Percentiles rank a stretch among this genome's conserved stretches.
phyloP scores from a whole-genome alignment of 352 stramenopile species.

The Pythium angustatum region DNA sequence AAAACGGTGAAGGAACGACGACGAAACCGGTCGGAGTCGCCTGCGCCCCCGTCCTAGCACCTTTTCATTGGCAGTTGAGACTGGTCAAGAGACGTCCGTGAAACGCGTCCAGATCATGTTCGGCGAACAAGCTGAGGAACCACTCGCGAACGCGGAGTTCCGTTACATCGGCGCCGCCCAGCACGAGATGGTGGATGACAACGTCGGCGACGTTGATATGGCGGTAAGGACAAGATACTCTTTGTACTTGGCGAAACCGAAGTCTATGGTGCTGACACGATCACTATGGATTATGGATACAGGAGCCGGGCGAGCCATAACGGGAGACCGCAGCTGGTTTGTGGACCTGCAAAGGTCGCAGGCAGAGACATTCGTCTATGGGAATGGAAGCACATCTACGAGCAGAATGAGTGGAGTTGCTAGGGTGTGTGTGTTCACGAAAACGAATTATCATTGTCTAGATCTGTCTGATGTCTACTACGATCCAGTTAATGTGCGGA shows the following conservation, averaged over 20 bases:
- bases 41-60: too few species aligned
- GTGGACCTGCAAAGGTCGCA: neutral
- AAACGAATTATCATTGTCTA: slow-evolving; percentile 3
- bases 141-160: neutral
- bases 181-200: too few species aligned
- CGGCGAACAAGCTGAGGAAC: too few species aligned
- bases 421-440: slow-evolving; percentile 9
- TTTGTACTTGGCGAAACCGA: neutral
- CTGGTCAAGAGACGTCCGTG: too few species aligned
- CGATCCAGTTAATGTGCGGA: slow-evolving; percentile 3
- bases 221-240: slow-evolving; percentile 7
- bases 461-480: neutral
- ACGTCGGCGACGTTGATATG: slow-evolving; percentile 6
- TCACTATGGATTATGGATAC: slow-evolving; percentile 13
- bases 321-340: slow-evolving; percentile 5
- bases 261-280: neutral
- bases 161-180: neutral
- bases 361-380: slow-evolving; percentile 9
- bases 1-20: too few species aligned
- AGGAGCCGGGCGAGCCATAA: slow-evolving; percentile 8
- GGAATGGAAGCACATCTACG: slow-evolving; percentile 2
- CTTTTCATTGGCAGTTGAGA: too few species aligned
- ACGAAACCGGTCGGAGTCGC: too few species aligned
- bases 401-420: neutral
- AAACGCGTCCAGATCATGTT: too few species aligned